phyloP scores from a whole-genome alignment of 371 early-diverging fungal genomes.

The Mortierella sp. region DNA sequence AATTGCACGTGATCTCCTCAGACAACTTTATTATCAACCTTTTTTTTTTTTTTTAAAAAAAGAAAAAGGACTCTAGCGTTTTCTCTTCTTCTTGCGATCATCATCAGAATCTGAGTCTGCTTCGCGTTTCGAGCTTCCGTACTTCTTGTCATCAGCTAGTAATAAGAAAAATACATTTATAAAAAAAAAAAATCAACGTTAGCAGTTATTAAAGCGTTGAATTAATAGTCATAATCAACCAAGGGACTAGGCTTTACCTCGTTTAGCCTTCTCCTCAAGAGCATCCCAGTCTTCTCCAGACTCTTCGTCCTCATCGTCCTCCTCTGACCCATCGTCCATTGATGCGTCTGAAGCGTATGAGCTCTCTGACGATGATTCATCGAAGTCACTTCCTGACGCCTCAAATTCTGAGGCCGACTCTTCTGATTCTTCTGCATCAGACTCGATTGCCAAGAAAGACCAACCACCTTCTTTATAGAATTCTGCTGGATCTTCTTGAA shows the following conservation, averaged over 20 bases:
- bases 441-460: conserved; percentile 87
- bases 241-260: conserved; percentile 54
- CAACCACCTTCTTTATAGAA: conserved; percentile 99
- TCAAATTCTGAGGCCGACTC: conserved; percentile 76
- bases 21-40: neutral
- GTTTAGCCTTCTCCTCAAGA: conserved; percentile 82
- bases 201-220: neutral
- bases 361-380: conserved; percentile 77
- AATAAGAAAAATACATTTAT: too few relatives aligned
- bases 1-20: neutral
- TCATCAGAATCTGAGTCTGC: conserved; percentile 62
- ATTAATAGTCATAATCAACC: neutral
- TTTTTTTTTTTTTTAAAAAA: neutral
- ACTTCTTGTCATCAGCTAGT: conserved; percentile 71
- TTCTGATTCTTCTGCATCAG: conserved; percentile 70
- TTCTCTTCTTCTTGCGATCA: conserved; percentile 57
- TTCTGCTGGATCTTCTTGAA: conserved; percentile 95
- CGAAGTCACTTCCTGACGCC: conserved; percentile 60
- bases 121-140: conserved; percentile 55
- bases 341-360: conserved; percentile 77
- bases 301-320: conserved; percentile 47
- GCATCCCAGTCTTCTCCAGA: conserved; percentile 81
- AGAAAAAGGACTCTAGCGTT: conserved; percentile 40
- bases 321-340: conserved; percentile 65
- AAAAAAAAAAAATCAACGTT: neutral